Evolutionary conservation across 2,329 filamentous ascomycete species (phyloP).

Genomic region (Aspergillus novoparasiticus): DNA sequence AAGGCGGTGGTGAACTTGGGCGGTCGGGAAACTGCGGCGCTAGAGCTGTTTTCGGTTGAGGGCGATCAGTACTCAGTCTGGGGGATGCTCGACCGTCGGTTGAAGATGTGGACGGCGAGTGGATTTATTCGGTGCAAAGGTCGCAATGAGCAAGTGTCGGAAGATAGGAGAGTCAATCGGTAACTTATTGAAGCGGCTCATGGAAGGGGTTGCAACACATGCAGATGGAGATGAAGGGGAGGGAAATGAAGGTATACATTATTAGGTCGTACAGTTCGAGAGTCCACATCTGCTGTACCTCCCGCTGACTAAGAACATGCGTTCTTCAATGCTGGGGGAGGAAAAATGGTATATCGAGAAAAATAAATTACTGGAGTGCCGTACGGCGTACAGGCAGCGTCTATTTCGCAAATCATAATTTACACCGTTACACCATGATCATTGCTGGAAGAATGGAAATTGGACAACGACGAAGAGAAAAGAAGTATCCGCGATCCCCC

Average conservation of each 20-base stretch:
- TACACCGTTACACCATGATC: background rate
- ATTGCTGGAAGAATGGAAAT: background rate
- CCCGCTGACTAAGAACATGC: no score
- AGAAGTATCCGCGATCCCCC: background rate
- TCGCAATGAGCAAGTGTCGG: background rate
- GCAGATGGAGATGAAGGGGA: background rate
- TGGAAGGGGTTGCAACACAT: background rate
- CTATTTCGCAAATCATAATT: background rate
- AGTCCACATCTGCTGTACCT: background rate
- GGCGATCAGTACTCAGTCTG: background rate
- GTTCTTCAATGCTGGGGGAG: no score
- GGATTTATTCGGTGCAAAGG: background rate
- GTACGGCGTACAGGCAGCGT: background rate
- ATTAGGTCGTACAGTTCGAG: background rate
- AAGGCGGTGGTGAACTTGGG: conserved; percentile 2
- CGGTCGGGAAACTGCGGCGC: background rate
- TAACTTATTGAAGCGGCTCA: background rate
- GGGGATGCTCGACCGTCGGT: background rate
- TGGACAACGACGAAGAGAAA: background rate
- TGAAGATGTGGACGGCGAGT: background rate
- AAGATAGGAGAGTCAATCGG: background rate
- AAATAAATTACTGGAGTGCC: background rate
- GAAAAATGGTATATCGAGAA: background rate
- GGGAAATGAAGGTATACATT: background rate
- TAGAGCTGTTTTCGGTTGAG: background rate